Conservation (phyloP, 2,329 filamentous ascomycete species). For the Phyllosticta citribraziliensis region DNA sequence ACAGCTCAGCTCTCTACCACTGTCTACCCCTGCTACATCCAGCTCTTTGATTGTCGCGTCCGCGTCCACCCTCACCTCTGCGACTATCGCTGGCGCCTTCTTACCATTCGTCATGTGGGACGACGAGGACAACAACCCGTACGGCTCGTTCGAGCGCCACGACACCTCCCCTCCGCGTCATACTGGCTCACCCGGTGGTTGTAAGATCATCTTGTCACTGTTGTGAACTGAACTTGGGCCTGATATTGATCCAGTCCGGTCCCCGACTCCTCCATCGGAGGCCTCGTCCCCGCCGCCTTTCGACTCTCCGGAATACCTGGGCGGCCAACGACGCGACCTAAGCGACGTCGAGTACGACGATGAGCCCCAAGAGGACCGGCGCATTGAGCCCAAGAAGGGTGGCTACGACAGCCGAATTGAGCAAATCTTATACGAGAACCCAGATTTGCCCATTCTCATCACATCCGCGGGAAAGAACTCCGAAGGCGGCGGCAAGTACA, state of each 20-base stretch:
- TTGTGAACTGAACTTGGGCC: not conserved
- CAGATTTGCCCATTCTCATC: slow-evolving; percentile 80
- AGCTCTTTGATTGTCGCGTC: slow-evolving; percentile 3
- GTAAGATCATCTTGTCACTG: slow-evolving; percentile 20
- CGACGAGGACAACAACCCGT: slow-evolving; percentile 98
- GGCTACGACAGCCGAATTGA: slow-evolving; percentile 93
- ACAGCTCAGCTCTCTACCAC: slow-evolving; percentile 4
- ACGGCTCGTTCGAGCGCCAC: slow-evolving; percentile 84
- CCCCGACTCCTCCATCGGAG: slow-evolving; percentile 57
- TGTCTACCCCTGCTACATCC: slow-evolving; percentile 1
- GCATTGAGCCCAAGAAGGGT: slow-evolving; percentile 57
- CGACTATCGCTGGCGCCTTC: not conserved
- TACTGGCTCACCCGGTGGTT: slow-evolving; percentile 29
- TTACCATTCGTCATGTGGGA: slow-evolving; percentile 66
- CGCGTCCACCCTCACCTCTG: not conserved
- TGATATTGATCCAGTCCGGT: slow-evolving; percentile 14
- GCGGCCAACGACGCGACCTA: slow-evolving; percentile 40
- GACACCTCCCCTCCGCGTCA: slow-evolving; percentile 60
- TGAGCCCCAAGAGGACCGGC: slow-evolving; percentile 40
- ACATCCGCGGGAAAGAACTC: slow-evolving; percentile 91
- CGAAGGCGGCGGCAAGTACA: slow-evolving; percentile 85
- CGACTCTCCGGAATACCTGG: slow-evolving; percentile 44
- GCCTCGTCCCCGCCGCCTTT: slow-evolving; percentile 61
- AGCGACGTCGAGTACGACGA: slow-evolving; percentile 51
- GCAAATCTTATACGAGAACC: slow-evolving; percentile 94